These are phyloP conservation scores for Boletus reticuloceps DNA, from an alignment of 768 basidiomycete species.

Conservation along the genomic window DNA sequence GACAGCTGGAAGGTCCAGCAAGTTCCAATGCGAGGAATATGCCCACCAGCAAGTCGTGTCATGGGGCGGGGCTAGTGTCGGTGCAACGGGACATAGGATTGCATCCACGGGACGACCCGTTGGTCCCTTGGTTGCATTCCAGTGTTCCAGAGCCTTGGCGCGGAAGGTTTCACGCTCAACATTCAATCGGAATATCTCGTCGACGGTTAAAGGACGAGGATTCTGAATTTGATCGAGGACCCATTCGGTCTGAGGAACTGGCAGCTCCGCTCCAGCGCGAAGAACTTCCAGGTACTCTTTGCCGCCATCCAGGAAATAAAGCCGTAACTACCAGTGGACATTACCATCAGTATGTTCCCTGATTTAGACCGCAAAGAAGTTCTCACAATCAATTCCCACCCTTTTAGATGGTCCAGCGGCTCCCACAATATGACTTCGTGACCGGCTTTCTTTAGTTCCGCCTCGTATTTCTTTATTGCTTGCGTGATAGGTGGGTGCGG, in stretches of 20 bases:
- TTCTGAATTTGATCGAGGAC: constrained; percentile 40
- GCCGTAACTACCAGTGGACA: constrained; percentile 30
- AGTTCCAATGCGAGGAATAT: constrained; percentile 53
- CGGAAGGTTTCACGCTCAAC: constrained; percentile 43
- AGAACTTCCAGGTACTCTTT: constrained; percentile 42
- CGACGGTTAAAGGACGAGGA: constrained; percentile 37
- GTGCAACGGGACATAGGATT: constrained; percentile 45
- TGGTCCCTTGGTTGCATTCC: constrained; percentile 39
- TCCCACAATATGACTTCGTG: constrained; percentile 52
- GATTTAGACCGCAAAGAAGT: not conserved
- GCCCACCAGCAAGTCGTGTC: constrained; percentile 48
- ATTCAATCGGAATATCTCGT: constrained; percentile 46
- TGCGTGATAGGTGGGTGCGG: constrained; percentile 48
- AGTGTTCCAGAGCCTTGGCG: constrained; percentile 38
- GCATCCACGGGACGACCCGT: constrained; percentile 47
- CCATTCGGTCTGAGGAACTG: constrained; percentile 45
- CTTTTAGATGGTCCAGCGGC: constrained; percentile 41
- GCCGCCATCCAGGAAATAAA: constrained; percentile 52
- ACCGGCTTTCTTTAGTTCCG: constrained; percentile 41
- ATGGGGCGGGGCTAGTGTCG: constrained; percentile 48
- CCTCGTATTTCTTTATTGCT: constrained; percentile 39
- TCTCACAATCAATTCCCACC: constrained; percentile 48
- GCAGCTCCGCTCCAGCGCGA: constrained; percentile 30
- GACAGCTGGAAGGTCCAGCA: constrained; percentile 47
- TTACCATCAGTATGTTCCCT: constrained; percentile 13